Evolutionary conservation across 2,329 filamentous ascomycete genomes (phyloP), one percentile per base, ranked within the genome.

Genomic region (Mycocentrospora acerina): DNA sequence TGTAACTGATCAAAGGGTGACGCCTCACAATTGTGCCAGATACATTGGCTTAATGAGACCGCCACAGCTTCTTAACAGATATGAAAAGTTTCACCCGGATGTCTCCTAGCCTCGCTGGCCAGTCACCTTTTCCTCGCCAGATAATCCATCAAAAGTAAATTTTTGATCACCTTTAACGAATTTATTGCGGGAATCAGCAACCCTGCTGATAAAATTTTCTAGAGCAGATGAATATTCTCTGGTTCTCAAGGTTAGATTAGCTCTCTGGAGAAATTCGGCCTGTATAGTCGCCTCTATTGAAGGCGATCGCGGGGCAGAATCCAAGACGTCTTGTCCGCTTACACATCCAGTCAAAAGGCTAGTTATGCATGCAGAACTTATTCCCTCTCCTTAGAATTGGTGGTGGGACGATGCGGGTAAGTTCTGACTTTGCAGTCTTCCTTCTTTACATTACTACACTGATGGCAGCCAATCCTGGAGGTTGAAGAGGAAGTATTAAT

Each of bases 21-120:
- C 36, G 34, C 28, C 48, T 56, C 47, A 60, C 48, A 42, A 33
- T 38, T 19, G 48, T 26, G 32, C 49, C 38, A 29, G 48, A 40
- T 10, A 15, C 10, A n/a, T n/a, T 26, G 25, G 4, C 15, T 29
- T 43, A 29, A 16, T 35, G 19, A 17, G 30, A 4, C 19, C 15
- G 27, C 13, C 36, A 34, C 14, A 44, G 16, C 6, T 37, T 29
- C 31, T 41, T 31, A 24, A 44, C 33, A 29, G 32, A 29, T 26
- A 30, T 25, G 3, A 26, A 32, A 4, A 32, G 12, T 17, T n/a
- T n/a, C n/a, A n/a, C n/a, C n/a, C n/a, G n/a, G n/a, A n/a, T n/a
- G n/a, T n/a, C n/a, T n/a, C n/a, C n/a, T n/a, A n/a, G n/a, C n/a
- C n/a, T n/a, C n/a, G n/a, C n/a, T n/a, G n/a, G n/a, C n/a, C n/a